Base-by-base conservation (phyloP, 2,329 filamentous ascomycete genomes). In the Colletotrichum sojae region DNA sequence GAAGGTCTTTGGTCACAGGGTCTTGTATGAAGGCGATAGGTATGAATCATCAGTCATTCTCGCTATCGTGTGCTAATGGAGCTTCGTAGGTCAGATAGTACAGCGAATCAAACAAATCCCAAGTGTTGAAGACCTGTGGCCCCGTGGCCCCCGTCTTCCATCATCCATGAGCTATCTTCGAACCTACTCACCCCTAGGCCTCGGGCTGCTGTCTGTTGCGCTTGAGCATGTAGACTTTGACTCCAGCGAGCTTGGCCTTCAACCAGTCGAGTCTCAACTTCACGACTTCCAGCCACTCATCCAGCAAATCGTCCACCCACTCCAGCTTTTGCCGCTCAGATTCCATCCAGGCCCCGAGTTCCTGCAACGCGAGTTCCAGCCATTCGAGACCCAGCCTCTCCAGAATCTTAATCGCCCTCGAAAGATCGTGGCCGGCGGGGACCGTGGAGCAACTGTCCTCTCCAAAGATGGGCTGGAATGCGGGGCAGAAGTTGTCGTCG, bases 11-110 rank as follows among this genome's bases (percentile, higher is more conserved):
- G 2, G 31, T 36, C 9, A 36, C 31, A 9, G 31, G n/a, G 5
- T 3, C 20, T 9, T 25, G n/a, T 5, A 8, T 22, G 13, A 27
- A 48, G n/a, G 31, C 12, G n/a, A 6, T 60, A 69, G 22, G 45
- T 65, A 59, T 60, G 48, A 55, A 69, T 69, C 62, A 45, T 66
- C 61, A 59, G 36, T 59, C 40, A 55, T 66, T 65, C 54, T 66
- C 45, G 61, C 66, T 69, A 60, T 27, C 40, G 54, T 69, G 54
- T 69, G 54, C 66, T 69, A 54, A 40, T 54, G 48, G 36, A 66
- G 61, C 53, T 59, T 31, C 65, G 54, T 66, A 69, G 61, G 66
- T 66, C 39, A 66, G 55, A 66, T 69, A 53, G 49, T 69, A 49
- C 54, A 59, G 61, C 54, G 54, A 65, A 69, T 49, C 27, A 69